Base-by-base conservation (phyloP, 2,329 filamentous ascomycete genomes). In the Colletotrichum sidae region DNA sequence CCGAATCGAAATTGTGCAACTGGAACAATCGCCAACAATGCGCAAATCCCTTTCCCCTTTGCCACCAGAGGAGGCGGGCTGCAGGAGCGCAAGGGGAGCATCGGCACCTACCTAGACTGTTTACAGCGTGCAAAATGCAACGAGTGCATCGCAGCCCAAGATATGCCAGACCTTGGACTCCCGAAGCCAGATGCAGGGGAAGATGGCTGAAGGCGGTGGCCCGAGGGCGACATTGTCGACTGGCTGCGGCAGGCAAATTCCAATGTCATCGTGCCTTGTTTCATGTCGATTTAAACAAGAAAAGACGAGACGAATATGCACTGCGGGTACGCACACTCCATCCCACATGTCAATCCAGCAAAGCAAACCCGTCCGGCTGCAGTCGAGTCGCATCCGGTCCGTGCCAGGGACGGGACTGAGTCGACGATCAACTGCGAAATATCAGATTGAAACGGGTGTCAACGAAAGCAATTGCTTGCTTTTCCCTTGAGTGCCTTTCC, bases 381-480 rank as follows among this genome's bases (percentile, higher is more conserved):
- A 51, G 13, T 47, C 15, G 52, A 63, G 58, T 62, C 62, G 58
- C 37, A 56, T 57, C 47, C 52, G 52, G 52, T 56, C 63, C 52
- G 63, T 63, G 58, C 63, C 46, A 57, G 37, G 39, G 37, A 56
- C 47, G 25, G 58, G 7, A 51, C 59, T 63, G 50, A 63, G 58
- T 66, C 63, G 63, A 57, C 52, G 63, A 66, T 66, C 63, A 46
- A 52, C 35, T 12, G 35, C 11, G 53, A 42, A 42, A 62, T 39
- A 51, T 65, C 57, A 56, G 62, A 65, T 47, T 55, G 62, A 65
- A 55, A 65, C 62, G 57, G n/a, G 13, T 13, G 37, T 25, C 33
- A 25, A 25, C 41, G 37, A 39, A 55, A 17, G 13, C 15, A 15
- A 13, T 8, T 45, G 38, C 38, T 37, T 25, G 10, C 44, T 12